A percentile compares a stretch with the other conserved stretches of the same genome.
phyloP scores from a whole-genome alignment of 331 rosid species.

The Prunus yedoensis region DNA sequence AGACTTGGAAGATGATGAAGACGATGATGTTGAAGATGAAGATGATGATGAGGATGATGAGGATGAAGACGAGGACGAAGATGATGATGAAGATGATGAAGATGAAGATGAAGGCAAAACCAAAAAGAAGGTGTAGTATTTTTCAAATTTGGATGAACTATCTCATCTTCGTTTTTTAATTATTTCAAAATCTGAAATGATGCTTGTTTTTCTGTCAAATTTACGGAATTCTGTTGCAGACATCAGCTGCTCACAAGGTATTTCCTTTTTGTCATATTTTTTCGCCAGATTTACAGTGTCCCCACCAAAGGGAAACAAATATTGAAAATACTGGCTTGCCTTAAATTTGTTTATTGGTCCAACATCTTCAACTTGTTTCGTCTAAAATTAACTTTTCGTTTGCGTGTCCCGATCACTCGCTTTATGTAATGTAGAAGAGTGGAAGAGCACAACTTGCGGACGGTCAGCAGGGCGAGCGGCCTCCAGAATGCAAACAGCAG shows the following conservation, averaged over 20 bases:
- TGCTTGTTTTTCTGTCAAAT: slow-evolving; percentile 8
- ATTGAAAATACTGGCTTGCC: too few relatives aligned
- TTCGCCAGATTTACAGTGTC: too few relatives aligned
- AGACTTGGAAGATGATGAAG: slow-evolving; percentile 68
- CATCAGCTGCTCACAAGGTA: slow-evolving; percentile 59
- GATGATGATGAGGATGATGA: slow-evolving; percentile 60
- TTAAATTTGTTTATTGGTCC: not conserved
- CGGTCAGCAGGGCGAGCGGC: slow-evolving; percentile 63
- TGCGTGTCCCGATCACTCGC: not conserved
- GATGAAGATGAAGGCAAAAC: slow-evolving; percentile 53
- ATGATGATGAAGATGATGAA: slow-evolving; percentile 38
- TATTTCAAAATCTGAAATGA: slow-evolving; percentile 8
- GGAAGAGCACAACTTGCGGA: slow-evolving; percentile 47
- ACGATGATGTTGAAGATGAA: slow-evolving; percentile 35
- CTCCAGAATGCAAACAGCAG: slow-evolving; percentile 91
- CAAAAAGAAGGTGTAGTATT: slow-evolving; percentile 49
- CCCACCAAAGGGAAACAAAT: too few relatives aligned
- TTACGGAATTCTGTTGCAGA: slow-evolving; percentile 36
- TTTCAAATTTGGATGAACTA: not conserved
- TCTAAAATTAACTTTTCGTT: not conserved
- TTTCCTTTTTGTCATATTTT: too few relatives aligned
- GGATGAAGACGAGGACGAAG: slow-evolving; percentile 28
- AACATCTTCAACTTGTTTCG: not conserved
- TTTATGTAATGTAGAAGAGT: slow-evolving; percentile 44
- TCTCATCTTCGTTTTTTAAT: not conserved